Evolutionary conservation across 768 basidiomycete genomes (phyloP), one percentile per base, ranked within the genome.

Genomic region (Russula emetica): DNA sequence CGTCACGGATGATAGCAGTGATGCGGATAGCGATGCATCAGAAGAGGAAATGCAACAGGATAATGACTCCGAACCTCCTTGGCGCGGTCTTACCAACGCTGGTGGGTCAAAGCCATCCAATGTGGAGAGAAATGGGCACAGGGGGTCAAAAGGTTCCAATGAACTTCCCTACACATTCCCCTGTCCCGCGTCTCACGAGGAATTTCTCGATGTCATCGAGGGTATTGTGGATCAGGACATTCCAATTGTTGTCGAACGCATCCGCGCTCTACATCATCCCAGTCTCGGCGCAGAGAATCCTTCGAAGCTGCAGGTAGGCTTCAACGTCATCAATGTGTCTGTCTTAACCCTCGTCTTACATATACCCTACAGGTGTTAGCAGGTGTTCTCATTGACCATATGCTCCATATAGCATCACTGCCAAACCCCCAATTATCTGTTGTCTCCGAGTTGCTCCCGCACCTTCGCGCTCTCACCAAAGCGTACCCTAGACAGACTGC

Each of bases 101-200:
- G 60, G 28, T 13, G 52, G 20, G 30, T 40, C 66, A 42, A 52
- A 47, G 24, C 18, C 51, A 28, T 54, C 22, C 10, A 18, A 14
- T 38, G 40, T 5, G 40, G 32, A 58, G 36, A 64, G 10, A 66
- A 60, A n/a, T 11, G 28, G 18, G 13, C 58, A 8, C 38, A 22
- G 24, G 6, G 13, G 28, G 30, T 5, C 38, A 20, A 59, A 13
- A 18, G 11, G 22, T 40, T 30, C 50, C 55, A 81, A 83, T 58
- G 92, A 93, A 62, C 80, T 98, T 3, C 97, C 97, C 0, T 99
- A 84, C 73, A 98, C 92, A 1, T 98, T 98, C 74, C 82, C 90
- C 49, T 96, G 94, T 70, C 97, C 97, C 0, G 74, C 81, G 18
- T 85, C 78, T 13, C 94, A 98, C 69, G 90, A 92, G 52, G 93